phyloP scores from a whole-genome alignment of 176 grass and related monocot species.

The Otatea glauca region DNA sequence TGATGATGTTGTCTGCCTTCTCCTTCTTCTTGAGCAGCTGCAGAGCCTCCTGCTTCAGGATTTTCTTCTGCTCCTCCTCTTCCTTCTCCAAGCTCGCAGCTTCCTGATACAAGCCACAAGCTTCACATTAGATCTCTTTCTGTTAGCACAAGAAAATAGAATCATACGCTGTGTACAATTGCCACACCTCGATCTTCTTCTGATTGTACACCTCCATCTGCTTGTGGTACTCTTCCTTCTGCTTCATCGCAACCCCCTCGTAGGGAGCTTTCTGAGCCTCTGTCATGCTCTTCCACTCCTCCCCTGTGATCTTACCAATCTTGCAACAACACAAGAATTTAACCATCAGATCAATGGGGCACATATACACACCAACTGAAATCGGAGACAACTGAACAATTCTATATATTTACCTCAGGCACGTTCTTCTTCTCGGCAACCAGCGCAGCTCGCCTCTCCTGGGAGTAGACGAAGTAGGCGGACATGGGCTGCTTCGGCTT shows the following conservation, averaged over 20 bases:
- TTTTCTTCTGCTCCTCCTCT: slow-evolving; percentile 75
- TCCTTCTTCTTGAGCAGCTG: slow-evolving; percentile 92
- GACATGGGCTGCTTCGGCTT: slow-evolving; percentile 89
- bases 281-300: slow-evolving; percentile 82
- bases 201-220: slow-evolving; percentile 83
- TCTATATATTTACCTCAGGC: slow-evolving; percentile 51
- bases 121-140: background rate
- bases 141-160: background rate
- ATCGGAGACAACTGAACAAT: background rate
- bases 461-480: slow-evolving; percentile 77
- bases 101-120: slow-evolving; percentile 51
- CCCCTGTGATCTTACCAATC: slow-evolving; percentile 83
- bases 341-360: background rate
- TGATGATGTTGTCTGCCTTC: slow-evolving; percentile 89
- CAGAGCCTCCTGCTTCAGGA: slow-evolving; percentile 87
- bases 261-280: slow-evolving; percentile 71
- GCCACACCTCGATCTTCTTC: slow-evolving; percentile 65
- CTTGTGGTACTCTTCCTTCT: slow-evolving; percentile 65
- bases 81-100: slow-evolving; percentile 63
- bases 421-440: slow-evolving; percentile 68
- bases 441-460: slow-evolving; percentile 60
- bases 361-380: background rate
- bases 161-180: background rate
- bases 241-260: slow-evolving; percentile 60
- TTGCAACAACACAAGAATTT: slow-evolving; percentile 29